Base-by-base conservation (phyloP, 1,284 basidiomycete species). In the Neolentinus lepideus region DNA sequence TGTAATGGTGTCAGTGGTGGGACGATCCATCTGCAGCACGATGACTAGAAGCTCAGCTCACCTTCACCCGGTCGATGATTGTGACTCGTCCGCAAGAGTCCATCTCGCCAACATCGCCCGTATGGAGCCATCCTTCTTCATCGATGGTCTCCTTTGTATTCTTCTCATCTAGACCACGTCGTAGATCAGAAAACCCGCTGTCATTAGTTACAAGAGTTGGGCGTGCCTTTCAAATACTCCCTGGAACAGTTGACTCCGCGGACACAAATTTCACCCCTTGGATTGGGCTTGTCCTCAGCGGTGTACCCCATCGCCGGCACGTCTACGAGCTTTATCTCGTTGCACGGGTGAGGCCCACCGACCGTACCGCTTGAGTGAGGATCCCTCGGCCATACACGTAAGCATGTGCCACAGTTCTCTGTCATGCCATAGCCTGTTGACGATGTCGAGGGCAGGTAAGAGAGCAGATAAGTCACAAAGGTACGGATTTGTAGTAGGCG, bases 1-100 rank as follows among this genome's bases (percentile, higher is more conserved):
- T n/a, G n/a, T n/a, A n/a, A n/a, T n/a, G n/a, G n/a, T n/a, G n/a
- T n/a, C n/a, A n/a, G n/a, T n/a, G n/a, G n/a, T n/a, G n/a, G n/a
- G n/a, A n/a, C n/a, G n/a, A n/a, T n/a, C n/a, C n/a, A n/a, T n/a
- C n/a, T n/a, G n/a, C n/a, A n/a, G n/a, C n/a, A n/a, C n/a, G n/a
- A n/a, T n/a, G n/a, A n/a, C n/a, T n/a, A n/a, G n/a, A n/a, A n/a
- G n/a, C n/a, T n/a, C n/a, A n/a, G 57, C 70, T 43, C 43, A 85
- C 88, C 81, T 96, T 98, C 67, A 98, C 87, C 56, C 96, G 84
- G 72, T 99, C 97, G 54, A 98, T 83, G 66, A 99, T 96, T 75
- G 83, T 90, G 68, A 98, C 67, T 14, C 94, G 84, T 24, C 94
- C 94, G 35, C 68, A 73, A 6, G 75, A 66, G 69, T 99, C 97